phyloP scores from a whole-genome alignment of 331 rosid genomes.

The Rosa hybrid region DNA sequence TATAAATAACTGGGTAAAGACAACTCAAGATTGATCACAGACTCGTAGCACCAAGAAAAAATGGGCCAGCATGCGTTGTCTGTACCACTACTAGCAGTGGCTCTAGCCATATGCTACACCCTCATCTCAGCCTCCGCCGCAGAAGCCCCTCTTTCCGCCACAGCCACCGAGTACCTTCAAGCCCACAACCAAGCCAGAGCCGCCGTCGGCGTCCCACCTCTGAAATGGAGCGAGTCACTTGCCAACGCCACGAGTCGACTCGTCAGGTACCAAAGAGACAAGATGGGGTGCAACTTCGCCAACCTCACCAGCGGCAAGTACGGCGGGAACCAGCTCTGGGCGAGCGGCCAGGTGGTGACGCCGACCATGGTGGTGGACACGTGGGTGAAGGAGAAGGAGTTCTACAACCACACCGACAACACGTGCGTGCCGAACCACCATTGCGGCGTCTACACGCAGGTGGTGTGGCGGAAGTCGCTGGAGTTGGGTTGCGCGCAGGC shows the following conservation, averaged over 20 bases:
- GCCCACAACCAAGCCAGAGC: conserved; percentile 84
- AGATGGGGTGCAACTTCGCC: conserved; percentile 63
- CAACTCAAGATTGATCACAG: neutral
- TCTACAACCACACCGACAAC: conserved; percentile 57
- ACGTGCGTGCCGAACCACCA: conserved; percentile 49
- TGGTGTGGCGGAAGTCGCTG: conserved; percentile 72
- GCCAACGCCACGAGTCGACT: conserved; percentile 55
- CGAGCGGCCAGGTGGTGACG: conserved; percentile 35
- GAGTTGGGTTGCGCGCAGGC: conserved; percentile 75
- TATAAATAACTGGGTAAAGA: neutral
- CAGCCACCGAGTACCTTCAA: conserved; percentile 56
- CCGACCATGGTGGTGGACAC: conserved; percentile 66
- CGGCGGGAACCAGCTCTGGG: conserved; percentile 84
- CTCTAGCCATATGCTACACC: conserved; percentile 16
- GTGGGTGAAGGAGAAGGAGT: conserved; percentile 78
- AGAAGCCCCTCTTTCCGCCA: conserved; percentile 13
- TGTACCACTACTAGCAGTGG: conserved; percentile 4
- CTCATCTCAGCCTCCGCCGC: neutral
- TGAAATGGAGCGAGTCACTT: conserved; percentile 70
- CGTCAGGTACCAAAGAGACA: conserved; percentile 69
- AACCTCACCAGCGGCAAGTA: conserved; percentile 51
- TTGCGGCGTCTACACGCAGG: conserved; percentile 87
- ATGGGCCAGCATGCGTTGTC: conserved; percentile 17
- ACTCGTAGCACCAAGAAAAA: neutral
- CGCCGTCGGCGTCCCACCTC: conserved; percentile 66